Evolutionary conservation across 164 flowering plant species (phyloP).

Genomic region (Chimonanthus praecox): DNA sequence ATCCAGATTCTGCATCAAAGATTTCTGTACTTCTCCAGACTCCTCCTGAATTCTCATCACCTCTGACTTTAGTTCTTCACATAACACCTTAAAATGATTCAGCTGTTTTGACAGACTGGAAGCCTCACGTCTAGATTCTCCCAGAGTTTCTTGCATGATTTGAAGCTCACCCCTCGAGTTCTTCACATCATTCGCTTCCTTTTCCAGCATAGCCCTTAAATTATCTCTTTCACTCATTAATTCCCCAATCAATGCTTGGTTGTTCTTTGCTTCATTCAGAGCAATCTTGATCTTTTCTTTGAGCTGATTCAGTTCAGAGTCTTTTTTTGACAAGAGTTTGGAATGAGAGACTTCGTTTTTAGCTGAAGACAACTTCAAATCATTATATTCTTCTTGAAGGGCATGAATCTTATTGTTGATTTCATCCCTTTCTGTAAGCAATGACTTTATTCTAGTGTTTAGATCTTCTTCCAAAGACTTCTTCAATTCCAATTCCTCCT

Average conservation of each 20-base stretch:
- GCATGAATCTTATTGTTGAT: conserved; percentile 24
- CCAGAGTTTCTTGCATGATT: conserved; percentile 35
- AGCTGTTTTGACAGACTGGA: conserved; percentile 41
- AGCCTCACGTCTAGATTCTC: conserved; percentile 39
- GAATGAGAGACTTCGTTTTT: conserved; percentile 49
- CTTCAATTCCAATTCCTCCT: conserved; percentile 44
- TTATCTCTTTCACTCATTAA: conserved; percentile 52
- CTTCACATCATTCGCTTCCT: conserved; percentile 32
- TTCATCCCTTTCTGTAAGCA: conserved; percentile 50
- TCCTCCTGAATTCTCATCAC: conserved; percentile 41
- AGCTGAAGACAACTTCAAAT: conserved; percentile 48
- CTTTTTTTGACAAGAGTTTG: conserved; percentile 41
- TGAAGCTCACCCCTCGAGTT: conserved; percentile 48
- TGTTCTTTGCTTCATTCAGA: conserved; percentile 27
- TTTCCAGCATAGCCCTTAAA: conserved; percentile 35
- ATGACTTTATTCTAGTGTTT: conserved; percentile 30
- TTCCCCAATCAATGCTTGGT: conserved; percentile 28
- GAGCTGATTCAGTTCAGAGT: conserved; percentile 36
- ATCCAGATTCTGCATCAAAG: conserved; percentile 36
- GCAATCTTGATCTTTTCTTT: conserved; percentile 44
- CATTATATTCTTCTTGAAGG: conserved; percentile 34
- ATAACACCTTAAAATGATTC: conserved; percentile 29
- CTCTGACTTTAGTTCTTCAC: conserved; percentile 51
- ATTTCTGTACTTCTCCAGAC: conserved; percentile 31
- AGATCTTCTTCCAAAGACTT: conserved; percentile 36